Conservation (phyloP, 129 eudicot species). For the Escallonia herrerae region DNA sequence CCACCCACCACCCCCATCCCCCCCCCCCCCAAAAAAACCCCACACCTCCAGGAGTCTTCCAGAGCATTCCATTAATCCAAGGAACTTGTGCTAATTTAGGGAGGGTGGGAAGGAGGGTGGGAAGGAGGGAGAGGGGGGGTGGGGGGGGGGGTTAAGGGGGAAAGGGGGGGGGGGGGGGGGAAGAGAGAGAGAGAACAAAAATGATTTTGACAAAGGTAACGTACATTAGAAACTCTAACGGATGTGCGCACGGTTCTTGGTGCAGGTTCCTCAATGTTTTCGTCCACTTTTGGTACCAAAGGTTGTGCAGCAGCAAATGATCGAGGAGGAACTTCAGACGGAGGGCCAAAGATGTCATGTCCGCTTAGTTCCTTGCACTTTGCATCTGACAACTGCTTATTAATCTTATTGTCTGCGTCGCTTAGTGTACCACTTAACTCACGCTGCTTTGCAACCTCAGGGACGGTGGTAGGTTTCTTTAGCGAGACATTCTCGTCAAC, state of each 20-base stretch:
- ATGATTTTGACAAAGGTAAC: slow-evolving; percentile 3
- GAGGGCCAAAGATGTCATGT: slow-evolving; percentile 65
- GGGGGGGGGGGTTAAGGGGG: too few species aligned
- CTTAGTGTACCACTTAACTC: slow-evolving; percentile 59
- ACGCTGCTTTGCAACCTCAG: slow-evolving; percentile 75
- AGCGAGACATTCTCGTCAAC: slow-evolving; percentile 47
- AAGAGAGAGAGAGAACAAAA: neutral
- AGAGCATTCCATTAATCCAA: too few species aligned
- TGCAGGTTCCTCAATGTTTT: slow-evolving; percentile 53
- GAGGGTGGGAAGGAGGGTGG: too few species aligned
- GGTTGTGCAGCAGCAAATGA: slow-evolving; percentile 40
- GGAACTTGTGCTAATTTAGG: too few species aligned
- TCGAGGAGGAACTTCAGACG: slow-evolving; percentile 51
- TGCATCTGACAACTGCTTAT: slow-evolving; percentile 54
- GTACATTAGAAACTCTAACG: slow-evolving; percentile 71
- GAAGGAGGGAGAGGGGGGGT: too few species aligned
- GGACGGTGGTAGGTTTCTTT: slow-evolving; percentile 47
- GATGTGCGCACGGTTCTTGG: slow-evolving; percentile 54
- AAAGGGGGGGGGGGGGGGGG: neutral
- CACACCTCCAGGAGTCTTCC: too few species aligned
- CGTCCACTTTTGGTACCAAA: slow-evolving; percentile 32
- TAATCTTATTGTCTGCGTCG: slow-evolving; percentile 27
- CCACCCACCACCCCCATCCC: too few species aligned
- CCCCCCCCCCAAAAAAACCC: too few species aligned
- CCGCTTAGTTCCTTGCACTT: slow-evolving; percentile 71